Evolutionary conservation across 768 basidiomycete genomes (phyloP).

Genomic region (Boletus tylopilopsis): DNA sequence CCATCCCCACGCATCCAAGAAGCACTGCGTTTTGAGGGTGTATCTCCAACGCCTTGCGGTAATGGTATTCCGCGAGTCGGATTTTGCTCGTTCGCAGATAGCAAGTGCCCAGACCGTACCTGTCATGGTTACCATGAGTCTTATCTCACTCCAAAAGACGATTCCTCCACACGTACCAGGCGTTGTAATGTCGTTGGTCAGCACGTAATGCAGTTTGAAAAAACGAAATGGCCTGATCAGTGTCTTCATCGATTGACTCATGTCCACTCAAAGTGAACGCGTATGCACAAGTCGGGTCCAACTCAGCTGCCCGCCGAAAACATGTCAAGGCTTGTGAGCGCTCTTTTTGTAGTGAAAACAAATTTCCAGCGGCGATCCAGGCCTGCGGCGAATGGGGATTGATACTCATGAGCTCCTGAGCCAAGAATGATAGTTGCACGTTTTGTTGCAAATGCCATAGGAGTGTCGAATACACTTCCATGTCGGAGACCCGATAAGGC

Average conservation of each 20-base stretch:
- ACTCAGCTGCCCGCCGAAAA: slow-evolving; percentile 85
- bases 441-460: slow-evolving; percentile 90
- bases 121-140: slow-evolving; percentile 38
- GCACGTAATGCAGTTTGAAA: slow-evolving; percentile 90
- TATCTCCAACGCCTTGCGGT: slow-evolving; percentile 86
- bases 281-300: slow-evolving; percentile 90
- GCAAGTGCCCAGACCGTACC: slow-evolving; percentile 98
- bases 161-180: slow-evolving; percentile 67
- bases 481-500: slow-evolving; percentile 87
- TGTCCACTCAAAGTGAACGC: slow-evolving; percentile 96
- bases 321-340: slow-evolving; percentile 90
- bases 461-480: slow-evolving; percentile 95
- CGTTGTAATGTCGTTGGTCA: slow-evolving; percentile 94
- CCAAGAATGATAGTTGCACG: slow-evolving; percentile 84
- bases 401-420: slow-evolving; percentile 87
- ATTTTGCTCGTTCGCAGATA: slow-evolving; percentile 94
- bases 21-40: slow-evolving; percentile 96
- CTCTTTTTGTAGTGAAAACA: slow-evolving; percentile 94
- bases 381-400: slow-evolving; percentile 79
- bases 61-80: slow-evolving; percentile 94
- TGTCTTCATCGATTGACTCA: slow-evolving; percentile 94
- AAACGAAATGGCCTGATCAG: slow-evolving; percentile 86
- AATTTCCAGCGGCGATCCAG: slow-evolving; percentile 96
- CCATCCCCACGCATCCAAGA: slow-evolving; percentile 93
- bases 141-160: neutral